phyloP scores from a whole-genome alignment of 148 eudicot genomes.

The Arctostaphylos glauca region DNA sequence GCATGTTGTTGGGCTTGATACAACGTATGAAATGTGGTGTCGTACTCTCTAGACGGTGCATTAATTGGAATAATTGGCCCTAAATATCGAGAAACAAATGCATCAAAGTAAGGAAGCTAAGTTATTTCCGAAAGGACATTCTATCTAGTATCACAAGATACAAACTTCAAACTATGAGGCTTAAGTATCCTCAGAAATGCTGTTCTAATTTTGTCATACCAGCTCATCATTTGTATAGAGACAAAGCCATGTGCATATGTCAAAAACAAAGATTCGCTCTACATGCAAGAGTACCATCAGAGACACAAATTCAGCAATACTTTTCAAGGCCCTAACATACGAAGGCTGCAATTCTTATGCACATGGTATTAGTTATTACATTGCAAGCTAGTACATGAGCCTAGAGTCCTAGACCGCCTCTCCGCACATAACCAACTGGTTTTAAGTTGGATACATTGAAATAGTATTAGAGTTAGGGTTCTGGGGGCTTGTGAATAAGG shows the following conservation, averaged over 20 bases:
- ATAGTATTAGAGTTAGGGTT: too few species aligned
- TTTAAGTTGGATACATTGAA: too few species aligned
- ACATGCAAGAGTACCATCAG: neutral
- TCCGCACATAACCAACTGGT: too few species aligned
- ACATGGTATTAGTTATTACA: neutral
- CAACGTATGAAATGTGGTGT: slow-evolving; percentile 98
- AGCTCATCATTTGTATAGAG: neutral
- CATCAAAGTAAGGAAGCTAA: slow-evolving; percentile 14
- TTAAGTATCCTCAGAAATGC: neutral
- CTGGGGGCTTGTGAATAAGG: too few species aligned
- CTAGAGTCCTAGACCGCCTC: too few species aligned
- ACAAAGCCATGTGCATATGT: neutral
- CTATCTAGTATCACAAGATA: neutral
- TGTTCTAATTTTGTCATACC: neutral
- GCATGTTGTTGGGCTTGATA: slow-evolving; percentile 90
- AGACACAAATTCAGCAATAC: neutral
- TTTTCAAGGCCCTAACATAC: neutral
- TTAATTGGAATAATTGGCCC: slow-evolving; percentile 97
- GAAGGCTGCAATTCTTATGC: neutral
- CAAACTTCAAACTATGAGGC: neutral
- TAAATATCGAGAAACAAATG: slow-evolving; percentile 24
- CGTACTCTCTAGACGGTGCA: slow-evolving; percentile 90
- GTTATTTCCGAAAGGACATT: neutral
- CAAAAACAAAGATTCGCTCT: neutral
- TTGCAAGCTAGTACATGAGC: too few species aligned